Percentiles rank a stretch among this genome's conserved stretches.
Conservation (phyloP, 192 early-diverging fungal genomes). For the Coemansia sp. region DNA sequence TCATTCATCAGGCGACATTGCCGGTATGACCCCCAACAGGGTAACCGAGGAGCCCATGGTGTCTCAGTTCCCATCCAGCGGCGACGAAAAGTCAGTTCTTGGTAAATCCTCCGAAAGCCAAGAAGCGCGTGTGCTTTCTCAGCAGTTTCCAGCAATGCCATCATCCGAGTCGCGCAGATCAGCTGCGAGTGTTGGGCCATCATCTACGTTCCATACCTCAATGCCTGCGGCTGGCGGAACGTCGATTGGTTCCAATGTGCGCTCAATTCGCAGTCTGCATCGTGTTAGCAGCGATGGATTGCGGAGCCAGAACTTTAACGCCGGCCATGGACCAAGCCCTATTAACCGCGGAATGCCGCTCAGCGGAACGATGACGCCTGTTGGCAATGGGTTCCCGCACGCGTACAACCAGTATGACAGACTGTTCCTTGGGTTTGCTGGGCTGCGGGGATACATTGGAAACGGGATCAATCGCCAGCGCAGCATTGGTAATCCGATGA, state of each 20-base stretch:
- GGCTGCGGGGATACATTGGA: slow-evolving; percentile 52
- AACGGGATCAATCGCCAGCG: slow-evolving; percentile 28
- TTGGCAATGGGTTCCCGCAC: slow-evolving; percentile 11
- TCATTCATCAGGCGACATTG: background rate
- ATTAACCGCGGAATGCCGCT: slow-evolving; percentile 27
- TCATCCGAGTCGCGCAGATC: slow-evolving; percentile 19
- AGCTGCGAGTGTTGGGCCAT: slow-evolving; percentile 14
- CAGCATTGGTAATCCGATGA: background rate
- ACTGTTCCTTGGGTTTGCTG: slow-evolving; percentile 40
- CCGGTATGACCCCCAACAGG: background rate
- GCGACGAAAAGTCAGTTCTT: background rate
- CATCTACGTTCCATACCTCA: slow-evolving; percentile 28
- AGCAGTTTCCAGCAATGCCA: slow-evolving; percentile 1
- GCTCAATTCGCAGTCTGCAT: slow-evolving; percentile 39
- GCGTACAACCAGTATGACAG: slow-evolving; percentile 22
- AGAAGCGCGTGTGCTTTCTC: background rate
- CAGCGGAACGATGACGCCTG: slow-evolving; percentile 42
- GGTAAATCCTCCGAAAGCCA: background rate
- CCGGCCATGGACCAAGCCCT: slow-evolving; percentile 27
- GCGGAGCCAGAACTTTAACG: slow-evolving; percentile 29
- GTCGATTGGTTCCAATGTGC: slow-evolving; percentile 35
- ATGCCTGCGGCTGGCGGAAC: slow-evolving; percentile 18
- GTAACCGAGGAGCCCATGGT: slow-evolving; percentile 23
- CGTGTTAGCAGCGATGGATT: slow-evolving; percentile 26
- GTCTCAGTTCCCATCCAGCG: slow-evolving; percentile 32